Evolutionary conservation across 1,139 yeast species (phyloP), one percentile per base, ranked within the genome.

Genomic region (Diutina siamensis): DNA sequence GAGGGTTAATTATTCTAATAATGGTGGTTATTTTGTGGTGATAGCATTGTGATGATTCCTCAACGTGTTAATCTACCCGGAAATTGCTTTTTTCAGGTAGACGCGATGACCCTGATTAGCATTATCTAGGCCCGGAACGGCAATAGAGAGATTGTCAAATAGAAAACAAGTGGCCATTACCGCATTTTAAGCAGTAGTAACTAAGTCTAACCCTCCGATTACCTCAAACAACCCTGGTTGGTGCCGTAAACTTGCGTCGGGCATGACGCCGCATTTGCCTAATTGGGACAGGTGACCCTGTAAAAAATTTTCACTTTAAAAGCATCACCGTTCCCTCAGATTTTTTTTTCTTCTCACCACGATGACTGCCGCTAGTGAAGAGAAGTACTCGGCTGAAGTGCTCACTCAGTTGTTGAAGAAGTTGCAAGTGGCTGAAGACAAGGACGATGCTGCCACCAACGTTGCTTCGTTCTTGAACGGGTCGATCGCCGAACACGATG

Each of bases 401-500:
- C 84, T 92, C 71, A 76, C 83, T 68, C 96, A 92, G 75, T 84
- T 92, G 65, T 86, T 92, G 74, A 76, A 83, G 72, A 86, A 87
- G 76, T 79, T 92, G 65, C 73, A 92, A 68, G 86, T 92, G 67
- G 95, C 97, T 61, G 96, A 87, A 61, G 83, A 81, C 65, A 80
- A 89, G 70, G 81, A 78, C 53, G 82, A 78, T 64, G 94, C 95
- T 64, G 94, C 97, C 64, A 67, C 83, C 61, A 87, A 86, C 67
- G 85, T 92, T 62, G 80, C 97, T 56, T 80, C 94, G 53, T 89
- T 92, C 76, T 78, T 92, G 71, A 92, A 89, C 74, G 94, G 97
- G 57, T 86, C 94, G 62, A 88, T 89, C 71, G 92, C 89, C 67
- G 98, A 92, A 76, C 97, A 92, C 72, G 97, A 89, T 72, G 94